Evolutionary conservation across 2,329 filamentous ascomycete species (phyloP), one percentile per base, ranked within the genome.

Genomic region (Fusarium continuum): DNA sequence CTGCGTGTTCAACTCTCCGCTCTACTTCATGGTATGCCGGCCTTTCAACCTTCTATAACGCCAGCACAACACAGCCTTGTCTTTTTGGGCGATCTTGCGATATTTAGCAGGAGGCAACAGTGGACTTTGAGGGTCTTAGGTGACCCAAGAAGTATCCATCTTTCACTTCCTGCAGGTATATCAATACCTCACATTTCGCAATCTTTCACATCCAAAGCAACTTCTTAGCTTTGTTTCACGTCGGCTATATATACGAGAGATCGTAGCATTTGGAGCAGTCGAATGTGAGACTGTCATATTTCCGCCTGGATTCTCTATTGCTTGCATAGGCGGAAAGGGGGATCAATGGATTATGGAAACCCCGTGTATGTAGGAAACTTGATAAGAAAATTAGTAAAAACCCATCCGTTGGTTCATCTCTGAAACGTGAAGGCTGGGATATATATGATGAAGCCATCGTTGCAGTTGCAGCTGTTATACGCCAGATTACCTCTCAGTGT

Each of bases 311-410:
- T 52, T 35, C n/a, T 26, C 16, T 25, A 9, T 19, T 22, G 34
- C 39, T 44, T 39, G 41, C 28, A 46, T 40, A 40, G 39, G 39
- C 53, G 40, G 53, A 56, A 56, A 20, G 28, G 28, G 35, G 35
- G 17, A 20, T 38, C 19, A 26, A 29, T 20, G 31, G 49, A 39
- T 20, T 38, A 31, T 28, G 35, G 20, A 46, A 19, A 16, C 22
- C 36, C 16, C 14, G 31, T 47, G 48, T 55, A 54, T 40, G 28
- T 47, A 56, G 17, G 9, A 23, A 26, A 40, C 8, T 50, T 11
- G 23, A 50, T 23, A 50, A 39, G 22, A 11, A 22, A 26, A 11
- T 26, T n/a, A n/a, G n/a, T n/a, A n/a, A 31, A 51, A 50, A 28
- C 6, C 22, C 26, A 40, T 32, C 17, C 10, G 11, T 3, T 9